These are phyloP conservation scores for Diaporthe sp. DNA, from an alignment of 2,329 filamentous ascomycete genomes.

Conservation along the genomic window DNA sequence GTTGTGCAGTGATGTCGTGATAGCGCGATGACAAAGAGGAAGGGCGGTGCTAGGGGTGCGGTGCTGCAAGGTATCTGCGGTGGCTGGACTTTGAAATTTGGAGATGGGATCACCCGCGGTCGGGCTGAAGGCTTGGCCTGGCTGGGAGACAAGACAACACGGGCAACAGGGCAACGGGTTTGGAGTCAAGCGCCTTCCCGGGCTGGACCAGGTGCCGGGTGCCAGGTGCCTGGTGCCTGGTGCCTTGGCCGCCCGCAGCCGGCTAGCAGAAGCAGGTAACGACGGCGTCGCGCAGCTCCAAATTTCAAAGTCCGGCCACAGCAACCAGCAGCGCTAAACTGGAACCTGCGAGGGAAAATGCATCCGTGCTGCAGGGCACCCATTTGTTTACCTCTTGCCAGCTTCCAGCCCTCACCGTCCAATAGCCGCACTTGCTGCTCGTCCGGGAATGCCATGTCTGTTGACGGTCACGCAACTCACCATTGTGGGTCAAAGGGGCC, in stretches of 20 bases:
- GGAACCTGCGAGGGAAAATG: constrained; percentile 15
- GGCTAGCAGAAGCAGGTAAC: constrained; percentile 6
- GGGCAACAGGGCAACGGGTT: background rate
- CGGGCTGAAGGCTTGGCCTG: background rate
- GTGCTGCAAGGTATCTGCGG: constrained; percentile 10
- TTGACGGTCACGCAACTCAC: constrained; percentile 26
- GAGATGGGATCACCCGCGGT: constrained; percentile 31
- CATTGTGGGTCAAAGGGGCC: constrained; percentile 19
- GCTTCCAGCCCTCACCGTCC: constrained; percentile 8
- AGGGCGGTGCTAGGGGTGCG: background rate
- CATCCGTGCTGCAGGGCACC: background rate
- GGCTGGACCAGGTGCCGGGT: background rate
- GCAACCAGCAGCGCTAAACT: background rate
- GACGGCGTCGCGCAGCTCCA: constrained; percentile 28
- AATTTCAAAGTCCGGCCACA: background rate
- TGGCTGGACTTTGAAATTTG: constrained; percentile 32
- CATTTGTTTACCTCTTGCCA: constrained; percentile 10
- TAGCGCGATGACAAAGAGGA: constrained; percentile 1
- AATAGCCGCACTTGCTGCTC: constrained; percentile 26
- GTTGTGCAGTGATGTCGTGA: background rate
- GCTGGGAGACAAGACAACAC: background rate
- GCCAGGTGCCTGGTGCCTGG: too few relatives aligned
- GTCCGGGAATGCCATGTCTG: constrained; percentile 11
- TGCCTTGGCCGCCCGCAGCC: background rate
- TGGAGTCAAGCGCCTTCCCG: constrained; percentile 14